Evolutionary conservation across 768 basidiomycete species (phyloP).

Genomic region (Tephrocybe sp.): DNA sequence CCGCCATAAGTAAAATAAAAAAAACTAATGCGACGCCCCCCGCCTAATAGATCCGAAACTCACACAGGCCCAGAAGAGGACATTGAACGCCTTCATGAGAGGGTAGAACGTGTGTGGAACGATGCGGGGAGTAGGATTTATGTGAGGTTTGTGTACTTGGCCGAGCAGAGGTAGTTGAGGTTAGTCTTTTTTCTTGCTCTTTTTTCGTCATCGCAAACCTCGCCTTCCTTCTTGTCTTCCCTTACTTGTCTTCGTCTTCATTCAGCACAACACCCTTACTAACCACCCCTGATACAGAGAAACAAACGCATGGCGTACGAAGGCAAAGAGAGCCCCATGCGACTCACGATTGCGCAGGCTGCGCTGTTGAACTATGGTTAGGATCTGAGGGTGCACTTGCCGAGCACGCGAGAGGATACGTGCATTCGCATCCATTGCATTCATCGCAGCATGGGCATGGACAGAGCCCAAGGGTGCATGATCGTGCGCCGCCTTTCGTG

Average conservation of each 20-base stretch:
- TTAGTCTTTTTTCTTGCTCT: constrained; percentile 30
- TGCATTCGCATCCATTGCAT: neutral
- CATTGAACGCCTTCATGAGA: constrained; percentile 75
- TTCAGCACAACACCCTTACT: too few species aligned
- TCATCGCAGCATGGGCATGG: too few species aligned
- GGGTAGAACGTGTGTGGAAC: constrained; percentile 78
- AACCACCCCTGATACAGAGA: constrained; percentile 40
- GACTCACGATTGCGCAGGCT: constrained; percentile 78
- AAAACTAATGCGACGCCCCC: too few species aligned
- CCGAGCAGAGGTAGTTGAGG: constrained; percentile 74
- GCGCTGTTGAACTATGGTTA: constrained; percentile 73
- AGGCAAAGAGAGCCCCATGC: constrained; percentile 60
- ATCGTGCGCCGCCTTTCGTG: constrained; percentile 26
- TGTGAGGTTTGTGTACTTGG: constrained; percentile 78
- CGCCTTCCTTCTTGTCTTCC: neutral
- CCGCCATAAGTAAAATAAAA: neutral
- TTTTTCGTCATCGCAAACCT: neutral
- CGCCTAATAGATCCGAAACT: constrained; percentile 77
- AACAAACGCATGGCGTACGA: constrained; percentile 60
- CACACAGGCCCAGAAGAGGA: constrained; percentile 74
- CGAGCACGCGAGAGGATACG: neutral
- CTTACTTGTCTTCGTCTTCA: neutral
- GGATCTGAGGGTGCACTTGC: constrained; percentile 35
- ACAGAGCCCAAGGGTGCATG: constrained; percentile 4
- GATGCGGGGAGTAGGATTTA: constrained; percentile 77